Percentiles rank a stretch among this genome's conserved stretches.
phyloP scores from a whole-genome alignment of 495 filamentous ascomycete species.

The Talaromyces adpressus region DNA sequence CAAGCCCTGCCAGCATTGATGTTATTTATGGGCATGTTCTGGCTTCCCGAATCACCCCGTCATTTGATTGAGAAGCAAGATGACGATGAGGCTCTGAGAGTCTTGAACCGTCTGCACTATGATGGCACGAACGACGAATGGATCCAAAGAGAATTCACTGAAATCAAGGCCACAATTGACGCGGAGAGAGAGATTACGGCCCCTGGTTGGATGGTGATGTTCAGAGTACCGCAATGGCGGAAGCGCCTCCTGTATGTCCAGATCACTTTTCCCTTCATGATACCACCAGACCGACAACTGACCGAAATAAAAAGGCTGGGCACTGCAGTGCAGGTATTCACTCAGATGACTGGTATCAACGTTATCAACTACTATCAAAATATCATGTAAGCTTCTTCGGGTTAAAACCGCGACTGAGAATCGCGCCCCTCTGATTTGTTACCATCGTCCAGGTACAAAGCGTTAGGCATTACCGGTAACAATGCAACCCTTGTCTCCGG shows the following conservation, averaged over 20 bases:
- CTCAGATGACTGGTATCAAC: constrained; percentile 47
- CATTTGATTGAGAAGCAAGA: constrained; percentile 44
- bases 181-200: constrained; percentile 37
- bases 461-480: constrained; percentile 46
- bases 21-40: constrained; percentile 40
- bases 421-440: background rate
- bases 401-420: background rate
- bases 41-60: constrained; percentile 49
- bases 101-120: constrained; percentile 44
- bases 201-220: constrained; percentile 44
- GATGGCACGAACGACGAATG: constrained; percentile 42
- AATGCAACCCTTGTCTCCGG: constrained; percentile 47
- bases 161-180: constrained; percentile 41
- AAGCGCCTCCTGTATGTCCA: constrained; percentile 37
- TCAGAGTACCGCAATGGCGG: constrained; percentile 42
- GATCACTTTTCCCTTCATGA: background rate
- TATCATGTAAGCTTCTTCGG: constrained; percentile 26
- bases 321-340: constrained; percentile 28
- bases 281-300: background rate
- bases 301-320: constrained; percentile 17
- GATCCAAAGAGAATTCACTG: constrained; percentile 39
- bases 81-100: constrained; percentile 36
- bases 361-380: constrained; percentile 57
- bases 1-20: constrained; percentile 40
- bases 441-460: constrained; percentile 28